phyloP scores from a whole-genome alignment of 345 rosid genomes.

The Sisymbrium irio region DNA sequence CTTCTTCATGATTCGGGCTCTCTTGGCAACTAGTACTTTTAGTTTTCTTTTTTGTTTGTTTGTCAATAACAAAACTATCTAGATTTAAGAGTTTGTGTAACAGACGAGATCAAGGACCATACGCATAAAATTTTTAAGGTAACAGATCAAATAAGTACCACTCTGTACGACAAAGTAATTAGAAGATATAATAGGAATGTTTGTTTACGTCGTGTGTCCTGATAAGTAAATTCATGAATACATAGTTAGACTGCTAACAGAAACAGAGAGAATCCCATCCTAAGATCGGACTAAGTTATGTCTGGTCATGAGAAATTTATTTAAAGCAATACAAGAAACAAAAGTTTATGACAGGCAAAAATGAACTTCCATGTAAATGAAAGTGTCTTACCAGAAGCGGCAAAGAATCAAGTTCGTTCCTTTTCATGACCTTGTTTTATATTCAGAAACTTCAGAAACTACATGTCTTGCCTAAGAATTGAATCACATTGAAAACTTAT shows the following conservation, averaged over 20 bases:
- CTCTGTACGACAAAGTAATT: not conserved
- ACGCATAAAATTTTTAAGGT: not conserved
- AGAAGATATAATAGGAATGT: not conserved
- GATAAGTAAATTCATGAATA: too few species aligned
- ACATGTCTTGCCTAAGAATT: not conserved
- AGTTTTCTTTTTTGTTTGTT: not conserved
- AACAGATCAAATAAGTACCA: not conserved
- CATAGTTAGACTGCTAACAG: too few species aligned
- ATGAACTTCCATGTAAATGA: not conserved
- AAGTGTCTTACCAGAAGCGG: not conserved
- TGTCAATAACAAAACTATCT: not conserved
- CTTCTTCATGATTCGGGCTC: conserved; percentile 46
- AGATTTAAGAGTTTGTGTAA: conserved; percentile 2
- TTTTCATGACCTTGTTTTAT: not conserved
- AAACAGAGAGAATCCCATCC: too few species aligned
- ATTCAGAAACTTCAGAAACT: not conserved
- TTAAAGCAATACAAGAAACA: not conserved
- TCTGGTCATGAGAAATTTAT: not conserved
- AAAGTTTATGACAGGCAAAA: not conserved
- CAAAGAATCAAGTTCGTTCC: not conserved
- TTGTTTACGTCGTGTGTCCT: not conserved
- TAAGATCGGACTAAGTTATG: too few species aligned
- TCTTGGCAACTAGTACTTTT: conserved; percentile 8
- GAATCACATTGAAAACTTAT: not conserved
- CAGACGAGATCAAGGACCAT: not conserved